Evolutionary conservation across 108 stramenopile genomes (phyloP).

Genomic region (Halocafeteria seosinensis): DNA sequence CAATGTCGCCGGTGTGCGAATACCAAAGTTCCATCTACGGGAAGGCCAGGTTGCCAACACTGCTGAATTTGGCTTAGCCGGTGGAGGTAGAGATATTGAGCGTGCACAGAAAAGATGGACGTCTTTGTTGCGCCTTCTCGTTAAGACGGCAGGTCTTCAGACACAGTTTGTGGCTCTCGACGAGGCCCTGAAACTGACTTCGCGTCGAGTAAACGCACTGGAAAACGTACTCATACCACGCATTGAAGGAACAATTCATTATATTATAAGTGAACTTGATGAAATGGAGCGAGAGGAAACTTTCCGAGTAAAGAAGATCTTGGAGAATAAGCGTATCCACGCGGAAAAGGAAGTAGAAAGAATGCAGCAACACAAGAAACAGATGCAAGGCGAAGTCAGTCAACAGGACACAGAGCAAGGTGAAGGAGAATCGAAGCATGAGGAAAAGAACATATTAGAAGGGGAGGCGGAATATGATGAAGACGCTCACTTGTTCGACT

Average conservation of each 20-base stretch:
- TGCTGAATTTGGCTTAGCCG: slow-evolving; percentile 15
- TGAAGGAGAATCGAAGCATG: too few relatives aligned
- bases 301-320: slow-evolving; percentile 42
- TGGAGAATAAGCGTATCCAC: slow-evolving; percentile 28
- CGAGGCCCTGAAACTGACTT: slow-evolving; percentile 43
- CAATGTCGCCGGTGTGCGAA: slow-evolving; percentile 44
- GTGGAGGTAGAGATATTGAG: slow-evolving; percentile 32
- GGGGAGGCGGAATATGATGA: too few relatives aligned
- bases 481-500: too few relatives aligned
- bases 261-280: slow-evolving; percentile 41
- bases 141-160: slow-evolving; percentile 40
- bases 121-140: slow-evolving; percentile 20
- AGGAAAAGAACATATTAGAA: too few relatives aligned
- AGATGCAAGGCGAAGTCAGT: too few relatives aligned
- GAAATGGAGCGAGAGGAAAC: slow-evolving; percentile 48
- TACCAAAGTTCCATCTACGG: slow-evolving; percentile 34
- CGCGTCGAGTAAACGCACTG: slow-evolving; percentile 44
- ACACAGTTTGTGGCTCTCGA: slow-evolving; percentile 43
- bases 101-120: slow-evolving; percentile 31
- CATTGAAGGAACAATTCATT: slow-evolving; percentile 25
- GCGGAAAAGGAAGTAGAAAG: background rate
- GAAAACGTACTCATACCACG: slow-evolving; percentile 43
- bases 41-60: background rate
- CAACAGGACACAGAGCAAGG: too few relatives aligned
- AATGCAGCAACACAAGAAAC: too few relatives aligned